Evolutionary conservation across 139 green algal genomes (phyloP).

Genomic region (Ettlia oleoabundans): DNA sequence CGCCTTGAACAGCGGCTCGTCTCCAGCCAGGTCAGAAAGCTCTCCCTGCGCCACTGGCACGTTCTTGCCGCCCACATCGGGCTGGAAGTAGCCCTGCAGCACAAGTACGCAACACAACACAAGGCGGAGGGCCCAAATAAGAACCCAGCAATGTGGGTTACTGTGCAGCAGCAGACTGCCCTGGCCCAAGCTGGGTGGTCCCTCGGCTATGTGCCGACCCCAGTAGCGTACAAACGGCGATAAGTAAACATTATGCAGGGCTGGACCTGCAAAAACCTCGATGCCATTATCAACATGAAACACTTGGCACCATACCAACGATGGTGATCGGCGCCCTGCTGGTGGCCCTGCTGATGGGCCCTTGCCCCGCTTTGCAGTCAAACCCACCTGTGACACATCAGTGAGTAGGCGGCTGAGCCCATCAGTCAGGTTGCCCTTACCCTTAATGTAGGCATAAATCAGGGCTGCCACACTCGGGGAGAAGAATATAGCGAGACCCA

Average conservation of each 20-base stretch:
- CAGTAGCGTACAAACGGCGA: too few relatives aligned
- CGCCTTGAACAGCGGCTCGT: conserved; percentile 93
- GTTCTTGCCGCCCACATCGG: conserved; percentile 86
- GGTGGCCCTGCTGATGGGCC: neutral
- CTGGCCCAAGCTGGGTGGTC: too few relatives aligned
- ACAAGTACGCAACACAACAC: too few relatives aligned
- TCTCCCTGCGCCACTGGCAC: conserved; percentile 87
- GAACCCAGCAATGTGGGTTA: neutral
- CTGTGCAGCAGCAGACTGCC: too few relatives aligned
- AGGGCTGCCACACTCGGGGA: conserved; percentile 21
- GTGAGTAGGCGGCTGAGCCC: conserved; percentile 84
- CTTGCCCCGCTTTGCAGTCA: neutral
- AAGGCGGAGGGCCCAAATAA: too few relatives aligned
- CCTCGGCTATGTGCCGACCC: too few relatives aligned
- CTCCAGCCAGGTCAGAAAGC: conserved; percentile 89
- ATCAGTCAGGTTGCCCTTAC: conserved; percentile 89
- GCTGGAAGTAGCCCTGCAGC: conserved; percentile 87
- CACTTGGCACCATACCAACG: too few relatives aligned
- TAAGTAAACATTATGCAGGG: too few relatives aligned
- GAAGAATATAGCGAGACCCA: conserved; percentile 35
- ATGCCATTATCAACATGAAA: too few relatives aligned
- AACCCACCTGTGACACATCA: conserved; percentile 55
- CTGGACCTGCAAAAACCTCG: too few relatives aligned
- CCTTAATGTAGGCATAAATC: conserved; percentile 27
- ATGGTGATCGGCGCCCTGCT: neutral